phyloP scores from a whole-genome alignment of 2,329 filamentous ascomycete genomes.

The Chrysoporthe cubensis region DNA sequence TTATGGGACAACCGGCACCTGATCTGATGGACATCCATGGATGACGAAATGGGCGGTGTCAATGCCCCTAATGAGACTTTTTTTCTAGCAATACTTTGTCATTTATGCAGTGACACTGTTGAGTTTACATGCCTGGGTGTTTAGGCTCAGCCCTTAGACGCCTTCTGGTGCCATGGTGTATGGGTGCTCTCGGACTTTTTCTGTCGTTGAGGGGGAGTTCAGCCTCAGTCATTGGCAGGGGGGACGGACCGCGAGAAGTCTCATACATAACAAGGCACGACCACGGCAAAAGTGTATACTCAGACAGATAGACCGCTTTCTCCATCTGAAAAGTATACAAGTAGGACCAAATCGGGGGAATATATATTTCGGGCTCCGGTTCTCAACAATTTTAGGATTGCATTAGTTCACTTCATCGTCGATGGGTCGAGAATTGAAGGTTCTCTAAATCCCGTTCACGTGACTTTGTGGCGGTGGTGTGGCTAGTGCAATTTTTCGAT shows the following conservation, averaged over 20 bases:
- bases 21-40: conserved; percentile 16
- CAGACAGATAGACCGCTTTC: not conserved
- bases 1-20: not conserved
- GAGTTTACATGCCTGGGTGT: not conserved
- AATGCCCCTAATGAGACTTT: not conserved
- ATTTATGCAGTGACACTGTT: not conserved
- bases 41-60: conserved; percentile 4
- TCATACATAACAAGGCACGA: not conserved
- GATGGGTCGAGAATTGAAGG: not conserved
- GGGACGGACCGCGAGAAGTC: not conserved
- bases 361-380: not conserved
- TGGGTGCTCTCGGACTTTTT: not conserved
- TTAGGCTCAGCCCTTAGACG: not conserved
- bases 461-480: conserved; percentile 20
- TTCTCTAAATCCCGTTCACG: not conserved
- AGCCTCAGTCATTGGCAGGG: not conserved
- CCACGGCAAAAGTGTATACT: not conserved
- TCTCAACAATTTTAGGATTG: not conserved
- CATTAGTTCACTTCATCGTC: not conserved
- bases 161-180: not conserved
- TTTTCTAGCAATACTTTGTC: not conserved
- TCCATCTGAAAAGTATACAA: not conserved
- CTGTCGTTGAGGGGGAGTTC: no score
- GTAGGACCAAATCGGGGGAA: not conserved
- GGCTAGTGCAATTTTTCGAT: conserved; percentile 20